A percentile compares a stretch with the other conserved stretches of the same genome.
Evolutionary conservation across 2,329 filamentous ascomycete genomes (phyloP).

Genomic region (Didymella exigua): DNA sequence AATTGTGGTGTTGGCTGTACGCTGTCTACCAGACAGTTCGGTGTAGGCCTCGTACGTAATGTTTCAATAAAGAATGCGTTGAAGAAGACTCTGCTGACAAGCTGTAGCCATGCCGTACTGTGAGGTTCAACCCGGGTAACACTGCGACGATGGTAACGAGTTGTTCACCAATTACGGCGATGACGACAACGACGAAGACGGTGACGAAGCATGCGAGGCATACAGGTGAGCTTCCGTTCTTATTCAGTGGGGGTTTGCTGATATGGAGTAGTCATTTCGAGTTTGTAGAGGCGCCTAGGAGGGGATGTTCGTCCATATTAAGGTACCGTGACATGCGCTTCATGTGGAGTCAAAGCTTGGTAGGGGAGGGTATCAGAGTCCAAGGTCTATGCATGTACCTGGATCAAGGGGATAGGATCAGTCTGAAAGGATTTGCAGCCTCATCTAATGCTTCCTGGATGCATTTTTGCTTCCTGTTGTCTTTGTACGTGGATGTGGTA

Average conservation of each 20-base stretch:
- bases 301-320: not conserved
- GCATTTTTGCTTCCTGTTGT: not conserved
- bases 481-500: not conserved
- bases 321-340: not conserved
- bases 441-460: not conserved
- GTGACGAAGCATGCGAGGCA: not conserved
- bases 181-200: not conserved
- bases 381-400: not conserved
- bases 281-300: not conserved
- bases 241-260: not conserved
- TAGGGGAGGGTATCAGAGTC: not conserved
- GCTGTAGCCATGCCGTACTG: conserved; percentile 27
- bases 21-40: conserved; percentile 24
- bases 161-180: conserved; percentile 4
- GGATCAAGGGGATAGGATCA: not conserved
- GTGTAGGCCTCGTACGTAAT: conserved; percentile 34
- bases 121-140: conserved; percentile 25
- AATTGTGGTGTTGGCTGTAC: conserved; percentile 35
- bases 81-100: not conserved
- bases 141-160: conserved; percentile 5
- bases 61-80: not conserved
- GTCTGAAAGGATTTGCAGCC: too few relatives aligned
- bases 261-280: not conserved
- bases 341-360: not conserved
- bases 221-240: not conserved